These are phyloP conservation scores for Ambrosia hybrid DNA, from an alignment of 140 eudicot species.

Conservation along the genomic window DNA sequence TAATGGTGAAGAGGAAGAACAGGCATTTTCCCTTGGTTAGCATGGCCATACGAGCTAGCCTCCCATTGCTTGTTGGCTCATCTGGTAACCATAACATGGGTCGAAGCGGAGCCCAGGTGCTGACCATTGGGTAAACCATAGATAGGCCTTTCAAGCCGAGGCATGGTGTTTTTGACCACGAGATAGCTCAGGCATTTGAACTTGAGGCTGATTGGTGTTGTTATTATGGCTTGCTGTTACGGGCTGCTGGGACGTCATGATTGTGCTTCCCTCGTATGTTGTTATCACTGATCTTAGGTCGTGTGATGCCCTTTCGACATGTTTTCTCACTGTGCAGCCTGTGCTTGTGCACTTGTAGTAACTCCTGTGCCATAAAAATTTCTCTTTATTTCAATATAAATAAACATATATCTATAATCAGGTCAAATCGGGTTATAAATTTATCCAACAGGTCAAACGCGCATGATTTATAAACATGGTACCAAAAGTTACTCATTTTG, in stretches of 20 bases:
- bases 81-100: constrained; percentile 41
- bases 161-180: too few species aligned
- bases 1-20: constrained; percentile 49
- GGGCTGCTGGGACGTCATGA: too few species aligned
- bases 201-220: too few species aligned
- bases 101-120: too few species aligned
- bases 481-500: neutral
- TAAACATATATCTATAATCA: neutral
- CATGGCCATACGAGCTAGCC: constrained; percentile 54
- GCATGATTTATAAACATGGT: too few species aligned
- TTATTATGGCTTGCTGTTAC: too few species aligned
- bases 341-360: constrained; percentile 92
- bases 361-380: constrained; percentile 54
- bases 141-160: too few species aligned
- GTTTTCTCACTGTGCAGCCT: constrained; percentile 88
- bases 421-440: constrained; percentile 21
- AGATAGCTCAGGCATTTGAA: too few species aligned
- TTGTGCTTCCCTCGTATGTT: constrained; percentile 75
- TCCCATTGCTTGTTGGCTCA: constrained; percentile 52
- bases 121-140: too few species aligned
- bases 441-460: too few species aligned
- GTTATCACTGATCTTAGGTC: constrained; percentile 92
- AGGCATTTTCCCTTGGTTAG: constrained; percentile 49
- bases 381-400: neutral
- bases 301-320: constrained; percentile 87